Percentiles rank a stretch among this genome's conserved stretches.
phyloP scores from a whole-genome alignment of 257 asterid species.

The Hygrophila difformis region DNA sequence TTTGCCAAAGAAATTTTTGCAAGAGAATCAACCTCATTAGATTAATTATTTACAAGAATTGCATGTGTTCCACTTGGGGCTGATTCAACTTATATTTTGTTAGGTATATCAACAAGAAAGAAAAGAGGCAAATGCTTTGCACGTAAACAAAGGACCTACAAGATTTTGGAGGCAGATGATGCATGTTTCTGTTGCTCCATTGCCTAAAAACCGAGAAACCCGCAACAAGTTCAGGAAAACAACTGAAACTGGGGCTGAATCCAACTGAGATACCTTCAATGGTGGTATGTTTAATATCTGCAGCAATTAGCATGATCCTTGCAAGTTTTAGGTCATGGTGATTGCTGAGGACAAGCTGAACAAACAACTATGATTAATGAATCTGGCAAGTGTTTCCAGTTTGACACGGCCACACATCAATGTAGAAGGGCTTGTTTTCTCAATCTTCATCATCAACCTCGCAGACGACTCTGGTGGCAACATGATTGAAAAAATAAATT shows the following conservation, averaged over 20 bases:
- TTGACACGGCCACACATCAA: no score
- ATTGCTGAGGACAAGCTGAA: no score
- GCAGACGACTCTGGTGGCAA: no score
- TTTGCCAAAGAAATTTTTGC: slow-evolving; percentile 72
- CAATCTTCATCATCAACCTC: no score
- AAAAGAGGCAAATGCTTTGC: slow-evolving; percentile 58
- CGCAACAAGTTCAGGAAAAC: slow-evolving; percentile 70
- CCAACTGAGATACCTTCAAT: no score
- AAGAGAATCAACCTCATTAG: slow-evolving; percentile 13
- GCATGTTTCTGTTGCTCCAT: slow-evolving; percentile 36
- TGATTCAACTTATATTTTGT: slow-evolving; percentile 12
- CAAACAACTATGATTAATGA: no score
- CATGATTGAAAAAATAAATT: no score
- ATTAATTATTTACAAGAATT: slow-evolving; percentile 5
- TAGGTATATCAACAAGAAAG: slow-evolving; percentile 66
- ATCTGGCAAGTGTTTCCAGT: no score
- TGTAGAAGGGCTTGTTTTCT: no score
- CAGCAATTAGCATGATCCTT: no score
- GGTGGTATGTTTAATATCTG: no score
- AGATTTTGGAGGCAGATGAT: slow-evolving; percentile 71
- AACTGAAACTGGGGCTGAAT: slow-evolving; percentile 54
- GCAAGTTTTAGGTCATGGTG: no score
- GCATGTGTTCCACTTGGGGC: background rate
- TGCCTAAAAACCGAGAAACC: slow-evolving; percentile 41
- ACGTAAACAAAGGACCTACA: slow-evolving; percentile 57